Evolutionary conservation across 2,329 filamentous ascomycete genomes (phyloP).

Genomic region (Phialocephala subalpina): DNA sequence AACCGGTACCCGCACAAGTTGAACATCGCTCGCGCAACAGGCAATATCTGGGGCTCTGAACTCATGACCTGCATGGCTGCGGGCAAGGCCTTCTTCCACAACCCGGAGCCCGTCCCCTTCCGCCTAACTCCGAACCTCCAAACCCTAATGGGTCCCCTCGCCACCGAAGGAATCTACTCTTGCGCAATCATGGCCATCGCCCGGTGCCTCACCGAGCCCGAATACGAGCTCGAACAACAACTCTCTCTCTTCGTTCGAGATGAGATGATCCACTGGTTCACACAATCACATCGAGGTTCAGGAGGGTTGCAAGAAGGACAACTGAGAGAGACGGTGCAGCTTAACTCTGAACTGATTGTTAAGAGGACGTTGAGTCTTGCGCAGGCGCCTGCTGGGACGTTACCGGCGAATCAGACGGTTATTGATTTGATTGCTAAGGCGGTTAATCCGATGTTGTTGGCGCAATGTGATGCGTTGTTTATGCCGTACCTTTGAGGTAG

Average conservation of each 20-base stretch:
- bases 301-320: constrained; percentile 65
- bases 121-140: constrained; percentile 96
- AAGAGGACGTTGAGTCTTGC: constrained; percentile 89
- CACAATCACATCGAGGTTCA: constrained; percentile 72
- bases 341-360: constrained; percentile 90
- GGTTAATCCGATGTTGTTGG: constrained; percentile 89
- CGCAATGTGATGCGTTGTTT: constrained; percentile 91
- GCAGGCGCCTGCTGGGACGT: constrained; percentile 72
- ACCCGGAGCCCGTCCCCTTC: constrained; percentile 96
- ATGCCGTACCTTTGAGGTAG: constrained; percentile 85
- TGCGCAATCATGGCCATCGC: constrained; percentile 96
- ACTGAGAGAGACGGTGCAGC: constrained; percentile 77
- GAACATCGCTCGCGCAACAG: constrained; percentile 84
- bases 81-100: constrained; percentile 88
- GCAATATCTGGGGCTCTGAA: constrained; percentile 96
- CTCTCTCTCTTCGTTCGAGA: constrained; percentile 95
- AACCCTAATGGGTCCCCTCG: constrained; percentile 93
- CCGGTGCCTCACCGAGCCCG: constrained; percentile 88
- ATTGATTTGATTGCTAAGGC: constrained; percentile 94
- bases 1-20: constrained; percentile 96
- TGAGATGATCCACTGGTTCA: constrained; percentile 98
- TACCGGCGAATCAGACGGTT: constrained; percentile 96
- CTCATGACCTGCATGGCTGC: constrained; percentile 89
- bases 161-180: constrained; percentile 96
- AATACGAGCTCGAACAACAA: constrained; percentile 91